Evolutionary conservation across 208 protist species (phyloP), one percentile per base, ranked within the genome.

Genomic region (Acanthamoeba quina): DNA sequence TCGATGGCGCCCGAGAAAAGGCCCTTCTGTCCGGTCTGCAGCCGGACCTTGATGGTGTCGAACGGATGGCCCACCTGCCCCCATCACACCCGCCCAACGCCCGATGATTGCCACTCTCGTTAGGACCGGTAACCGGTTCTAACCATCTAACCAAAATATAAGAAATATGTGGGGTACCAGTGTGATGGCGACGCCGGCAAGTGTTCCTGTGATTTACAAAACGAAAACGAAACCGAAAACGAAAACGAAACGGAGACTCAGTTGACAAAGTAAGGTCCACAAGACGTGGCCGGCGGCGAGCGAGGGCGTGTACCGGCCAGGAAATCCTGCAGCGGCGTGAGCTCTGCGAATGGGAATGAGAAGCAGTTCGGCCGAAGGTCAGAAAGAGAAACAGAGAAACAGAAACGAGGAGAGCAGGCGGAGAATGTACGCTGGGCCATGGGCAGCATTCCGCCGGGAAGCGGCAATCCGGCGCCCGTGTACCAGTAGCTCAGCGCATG

Each of bases 11-110:
- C 88, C 17, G 24, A 26, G 60, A 92, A 92, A 24, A 56, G 13
- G 58, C 88, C 88, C 31, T 41, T 44, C 62, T 74, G 60, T 26
- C 83, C 54, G 1, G 64, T 92, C 88, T 92, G 88, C 70, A 92
- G 60, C 0, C 88, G 54, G 26, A 92, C 88, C 37, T 92, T 92
- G 52, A 92, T 92, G 24, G 88, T 92, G 37, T 92, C 88, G 64
- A 92, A 92, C n/a, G 88, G 88, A 85, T 92, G 88, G 9, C 88
- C 88, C 62, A 92, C 86, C 86, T 92, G 26, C 10, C 11, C 19
- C 34, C 9, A 82, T n/a, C 10, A 11, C 76, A 85, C 19, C 21
- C 29, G 5, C 17, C 26, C 21, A 60, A 31, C 19, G n/a, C 56
- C 3, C 37, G 49, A 52, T 24, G 11, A 19, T n/a, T 3, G 37